Percentiles rank a stretch among this genome's conserved stretches.
phyloP scores from a whole-genome alignment of 1,284 basidiomycete genomes.

The Fomes fomentarius region DNA sequence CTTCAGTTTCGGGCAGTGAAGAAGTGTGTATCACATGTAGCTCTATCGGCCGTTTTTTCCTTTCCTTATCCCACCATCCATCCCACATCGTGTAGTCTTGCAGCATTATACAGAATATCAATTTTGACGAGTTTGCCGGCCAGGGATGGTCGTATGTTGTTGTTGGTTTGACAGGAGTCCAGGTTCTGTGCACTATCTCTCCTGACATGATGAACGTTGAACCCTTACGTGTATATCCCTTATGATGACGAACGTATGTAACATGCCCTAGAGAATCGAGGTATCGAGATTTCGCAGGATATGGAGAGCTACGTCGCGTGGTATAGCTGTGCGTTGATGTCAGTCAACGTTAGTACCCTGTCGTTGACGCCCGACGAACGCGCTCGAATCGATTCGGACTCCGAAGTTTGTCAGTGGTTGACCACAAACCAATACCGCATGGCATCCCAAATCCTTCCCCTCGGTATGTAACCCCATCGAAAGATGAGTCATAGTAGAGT shows the following conservation, averaged over 20 bases:
- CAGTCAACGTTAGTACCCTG: no score
- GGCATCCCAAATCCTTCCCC: slow-evolving; percentile 70
- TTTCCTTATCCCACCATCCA: slow-evolving; percentile 9
- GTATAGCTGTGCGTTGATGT: no score
- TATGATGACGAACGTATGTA: slow-evolving; percentile 12
- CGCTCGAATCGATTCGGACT: slow-evolving; percentile 5
- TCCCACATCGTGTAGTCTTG: slow-evolving; percentile 25
- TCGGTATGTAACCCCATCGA: slow-evolving; percentile 34
- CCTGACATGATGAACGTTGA: slow-evolving; percentile 11
- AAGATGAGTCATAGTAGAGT: background rate
- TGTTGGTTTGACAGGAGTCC: slow-evolving; percentile 12
- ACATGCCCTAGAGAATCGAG: background rate
- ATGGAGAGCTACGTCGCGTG: no score
- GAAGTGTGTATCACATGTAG: slow-evolving; percentile 15
- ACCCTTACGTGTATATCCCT: slow-evolving; percentile 20
- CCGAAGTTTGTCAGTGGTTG: slow-evolving; percentile 17
- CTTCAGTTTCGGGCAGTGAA: slow-evolving; percentile 82
- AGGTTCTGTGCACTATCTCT: slow-evolving; percentile 7
- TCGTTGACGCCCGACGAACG: no score
- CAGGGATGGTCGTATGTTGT: background rate
- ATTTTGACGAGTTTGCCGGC: slow-evolving; percentile 4
- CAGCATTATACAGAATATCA: slow-evolving; percentile 27
- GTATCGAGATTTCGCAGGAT: no score
- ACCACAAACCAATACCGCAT: slow-evolving; percentile 37
- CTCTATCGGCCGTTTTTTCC: slow-evolving; percentile 8